Base-by-base conservation (phyloP, 176 grass and related monocot species). In the Sorghum bicolor region DNA sequence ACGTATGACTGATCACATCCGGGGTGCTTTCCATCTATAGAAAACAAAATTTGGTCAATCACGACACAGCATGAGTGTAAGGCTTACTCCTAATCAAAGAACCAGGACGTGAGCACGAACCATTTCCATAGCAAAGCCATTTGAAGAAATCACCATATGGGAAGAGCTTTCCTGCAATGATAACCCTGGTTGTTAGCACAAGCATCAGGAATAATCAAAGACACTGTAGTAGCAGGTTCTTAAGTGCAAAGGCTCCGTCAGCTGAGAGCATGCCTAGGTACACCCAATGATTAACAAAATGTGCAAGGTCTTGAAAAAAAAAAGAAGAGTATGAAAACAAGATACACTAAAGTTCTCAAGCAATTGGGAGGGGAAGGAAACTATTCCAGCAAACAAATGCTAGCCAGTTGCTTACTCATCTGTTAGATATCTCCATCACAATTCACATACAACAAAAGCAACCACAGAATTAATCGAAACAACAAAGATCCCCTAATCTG, bases 91-190 rank as follows among this genome's bases (percentile, higher is more conserved):
- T 74, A 34, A 31, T 8, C 17, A n/a, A 50, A 52, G 24, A 16
- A 78, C 11, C 15, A 26, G 20, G 41, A 63, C 63, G 70, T 75
- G 38, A 37, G 6, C 5, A 87, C 82, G 1, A 48, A 98, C 93
- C 96, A 83, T 95, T 98, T 93, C 91, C 96, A 47, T 98, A 98
- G 17, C 92, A 94, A n/a, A 97, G 83, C 92, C 94, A 97, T 66
- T 90, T 94, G 78, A 88, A 94, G 67, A 97, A 90, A 69, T 97
- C 94, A 7, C 52, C 86, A 72, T 89, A 89, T 1, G 94, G 94
- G 88, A 94, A 92, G 50, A 97, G 85, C 57, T 97, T 94, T 80
- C 90, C 94, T 97, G 92, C 67, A 81, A 75, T 86, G 55, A 24
- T 64, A 40, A 17, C 60, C 45, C 24, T 41, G 43, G 24, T 29